Conservation (phyloP, 2,329 filamentous ascomycete species). For the Claviceps spartinae region DNA sequence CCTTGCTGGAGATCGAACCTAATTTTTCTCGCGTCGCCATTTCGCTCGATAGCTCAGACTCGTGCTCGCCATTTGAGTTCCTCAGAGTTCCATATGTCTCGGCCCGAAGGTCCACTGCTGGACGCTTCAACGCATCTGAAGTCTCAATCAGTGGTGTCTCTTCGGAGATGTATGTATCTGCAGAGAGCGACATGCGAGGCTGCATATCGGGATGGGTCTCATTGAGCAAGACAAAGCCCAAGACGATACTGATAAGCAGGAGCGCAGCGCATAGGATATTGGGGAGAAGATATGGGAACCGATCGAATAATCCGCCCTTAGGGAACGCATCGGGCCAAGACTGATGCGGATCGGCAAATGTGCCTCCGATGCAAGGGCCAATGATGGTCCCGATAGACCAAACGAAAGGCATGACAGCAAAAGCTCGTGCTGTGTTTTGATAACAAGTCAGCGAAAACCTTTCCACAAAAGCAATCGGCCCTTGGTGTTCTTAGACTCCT, state of each 20-base stretch:
- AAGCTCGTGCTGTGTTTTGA: slow-evolving; percentile 52
- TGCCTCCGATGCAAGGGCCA: slow-evolving; percentile 76
- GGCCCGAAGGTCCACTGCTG: slow-evolving; percentile 58
- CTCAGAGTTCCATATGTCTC: slow-evolving; percentile 68
- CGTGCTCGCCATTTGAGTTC: slow-evolving; percentile 30
- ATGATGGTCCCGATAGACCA: slow-evolving; percentile 86
- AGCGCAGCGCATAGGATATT: slow-evolving; percentile 73
- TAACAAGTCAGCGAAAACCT: slow-evolving; percentile 8
- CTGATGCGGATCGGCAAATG: slow-evolving; percentile 64
- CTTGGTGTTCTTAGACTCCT: too few species aligned
- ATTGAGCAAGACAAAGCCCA: slow-evolving; percentile 68
- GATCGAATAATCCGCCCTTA: slow-evolving; percentile 53
- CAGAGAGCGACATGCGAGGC: slow-evolving; percentile 32
- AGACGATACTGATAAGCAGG: slow-evolving; percentile 63
- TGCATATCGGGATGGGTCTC: slow-evolving; percentile 84
- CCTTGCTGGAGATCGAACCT: slow-evolving; percentile 19
- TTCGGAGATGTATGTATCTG: slow-evolving; percentile 40
- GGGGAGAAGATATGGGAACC: slow-evolving; percentile 76
- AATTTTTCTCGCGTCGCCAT: slow-evolving; percentile 20
- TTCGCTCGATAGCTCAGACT: slow-evolving; percentile 20
- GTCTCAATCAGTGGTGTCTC: slow-evolving; percentile 65
- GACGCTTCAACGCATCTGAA: slow-evolving; percentile 59
- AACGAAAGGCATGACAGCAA: slow-evolving; percentile 86
- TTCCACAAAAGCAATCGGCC: neutral
- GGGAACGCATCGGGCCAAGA: slow-evolving; percentile 63